Conservation (phyloP, 306 rosid species). For the Sesbania bispinosa region DNA sequence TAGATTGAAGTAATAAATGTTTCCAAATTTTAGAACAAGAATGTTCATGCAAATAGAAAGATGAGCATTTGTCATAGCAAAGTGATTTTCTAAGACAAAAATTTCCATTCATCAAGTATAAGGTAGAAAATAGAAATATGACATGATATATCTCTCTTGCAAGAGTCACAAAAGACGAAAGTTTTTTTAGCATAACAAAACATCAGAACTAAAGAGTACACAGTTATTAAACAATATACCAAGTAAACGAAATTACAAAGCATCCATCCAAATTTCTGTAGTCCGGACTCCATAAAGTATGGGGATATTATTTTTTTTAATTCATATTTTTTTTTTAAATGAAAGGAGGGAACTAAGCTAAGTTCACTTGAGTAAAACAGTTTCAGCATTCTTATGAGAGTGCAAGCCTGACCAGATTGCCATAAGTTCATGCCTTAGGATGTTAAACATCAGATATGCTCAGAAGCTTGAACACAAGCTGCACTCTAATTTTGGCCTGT, state of each 20-base stretch:
- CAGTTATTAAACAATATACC: background rate
- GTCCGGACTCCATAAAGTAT: background rate
- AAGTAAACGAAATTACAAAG: conserved; percentile 2
- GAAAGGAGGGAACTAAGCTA: background rate
- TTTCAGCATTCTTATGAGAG: background rate
- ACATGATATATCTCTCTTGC: background rate
- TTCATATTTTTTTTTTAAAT: background rate
- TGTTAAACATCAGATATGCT: background rate
- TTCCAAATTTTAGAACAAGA: conserved; percentile 21
- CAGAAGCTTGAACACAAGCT: background rate
- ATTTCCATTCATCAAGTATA: background rate
- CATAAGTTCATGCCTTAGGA: background rate
- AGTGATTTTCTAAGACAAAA: background rate
- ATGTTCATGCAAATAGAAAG: background rate
- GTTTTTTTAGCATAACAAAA: background rate
- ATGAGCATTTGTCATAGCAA: background rate
- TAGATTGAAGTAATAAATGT: conserved; percentile 17
- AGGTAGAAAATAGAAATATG: background rate
- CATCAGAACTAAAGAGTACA: conserved; percentile 5
- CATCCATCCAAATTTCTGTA: background rate
- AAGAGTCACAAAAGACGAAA: background rate
- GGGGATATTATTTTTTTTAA: background rate
- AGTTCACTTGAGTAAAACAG: background rate
- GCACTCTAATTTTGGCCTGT: background rate
- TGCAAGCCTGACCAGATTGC: background rate